Conservation (phyloP, 345 rosid species). For the Dipteronia sinensis region DNA sequence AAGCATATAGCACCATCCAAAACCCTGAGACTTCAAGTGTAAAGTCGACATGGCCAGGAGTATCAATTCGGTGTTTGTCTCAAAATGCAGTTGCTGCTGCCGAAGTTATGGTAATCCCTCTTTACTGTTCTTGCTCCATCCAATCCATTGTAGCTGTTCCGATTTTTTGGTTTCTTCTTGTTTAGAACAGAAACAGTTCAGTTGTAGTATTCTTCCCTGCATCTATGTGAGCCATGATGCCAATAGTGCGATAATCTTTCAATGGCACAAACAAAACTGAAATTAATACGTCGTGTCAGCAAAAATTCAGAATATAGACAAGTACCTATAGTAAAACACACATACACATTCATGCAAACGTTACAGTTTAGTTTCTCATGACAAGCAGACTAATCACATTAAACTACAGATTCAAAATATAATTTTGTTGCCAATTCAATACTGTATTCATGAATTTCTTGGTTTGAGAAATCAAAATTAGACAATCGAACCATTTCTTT, state of each 20-base stretch:
- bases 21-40: conserved; percentile 92
- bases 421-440: background rate
- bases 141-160: conserved; percentile 99
- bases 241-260: conserved; percentile 61
- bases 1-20: conserved; percentile 94
- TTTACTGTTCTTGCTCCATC: conserved; percentile 99
- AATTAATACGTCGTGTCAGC: background rate
- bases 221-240: conserved; percentile 99
- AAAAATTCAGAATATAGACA: background rate
- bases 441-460: background rate
- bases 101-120: conserved; percentile 96
- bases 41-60: conserved; percentile 96
- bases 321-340: conserved; percentile 6
- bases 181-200: conserved; percentile 80
- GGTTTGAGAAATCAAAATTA: background rate
- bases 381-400: background rate
- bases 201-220: conserved; percentile 98
- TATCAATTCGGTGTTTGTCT: conserved; percentile 87
- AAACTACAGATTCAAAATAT: background rate
- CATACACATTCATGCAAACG: background rate
- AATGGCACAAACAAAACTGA: too few species aligned
- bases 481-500: background rate
- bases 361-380: background rate
- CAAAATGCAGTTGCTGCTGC: conserved; percentile 95
- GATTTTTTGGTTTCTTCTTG: conserved; percentile 94